These are phyloP conservation scores for Trichocladium uniseriatum DNA, from an alignment of 495 filamentous ascomycete genomes.

Conservation along the genomic window DNA sequence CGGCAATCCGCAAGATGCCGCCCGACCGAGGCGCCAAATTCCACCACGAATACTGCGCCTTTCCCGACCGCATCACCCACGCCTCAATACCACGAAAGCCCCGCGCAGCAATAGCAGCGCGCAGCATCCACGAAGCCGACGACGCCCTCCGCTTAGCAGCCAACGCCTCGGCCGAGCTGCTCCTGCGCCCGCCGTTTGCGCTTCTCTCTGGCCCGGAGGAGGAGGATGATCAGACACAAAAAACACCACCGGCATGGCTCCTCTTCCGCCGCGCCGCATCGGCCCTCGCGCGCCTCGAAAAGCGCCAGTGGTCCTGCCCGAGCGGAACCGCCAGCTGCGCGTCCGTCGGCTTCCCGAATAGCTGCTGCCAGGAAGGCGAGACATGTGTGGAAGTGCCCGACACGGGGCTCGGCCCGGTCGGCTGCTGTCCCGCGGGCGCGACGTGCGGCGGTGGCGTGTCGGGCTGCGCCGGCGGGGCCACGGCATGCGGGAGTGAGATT, in stretches of 20 bases:
- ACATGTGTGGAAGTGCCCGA: slow-evolving; percentile 65
- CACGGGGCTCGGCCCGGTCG: slow-evolving; percentile 65
- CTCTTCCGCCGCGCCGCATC: slow-evolving; percentile 26
- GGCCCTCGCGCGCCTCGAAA: slow-evolving; percentile 32
- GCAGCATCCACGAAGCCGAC: slow-evolving; percentile 7
- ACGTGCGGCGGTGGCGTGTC: slow-evolving; percentile 58
- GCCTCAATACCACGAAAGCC: slow-evolving; percentile 8
- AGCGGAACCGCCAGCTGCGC: slow-evolving; percentile 56
- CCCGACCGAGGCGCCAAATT: slow-evolving; percentile 80
- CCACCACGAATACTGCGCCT: slow-evolving; percentile 52
- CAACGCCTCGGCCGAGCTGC: slow-evolving; percentile 23
- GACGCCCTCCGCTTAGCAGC: slow-evolving; percentile 17
- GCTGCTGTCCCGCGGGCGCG: slow-evolving; percentile 71
- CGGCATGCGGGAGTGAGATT: slow-evolving; percentile 53
- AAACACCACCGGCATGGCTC: neutral
- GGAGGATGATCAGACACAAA: neutral
- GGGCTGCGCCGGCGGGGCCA: slow-evolving; percentile 54
- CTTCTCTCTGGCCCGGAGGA: slow-evolving; percentile 16
- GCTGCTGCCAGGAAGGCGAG: slow-evolving; percentile 62
- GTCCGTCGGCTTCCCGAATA: slow-evolving; percentile 59
- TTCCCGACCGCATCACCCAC: slow-evolving; percentile 18
- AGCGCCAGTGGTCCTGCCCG: slow-evolving; percentile 64
- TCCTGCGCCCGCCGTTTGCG: slow-evolving; percentile 32
- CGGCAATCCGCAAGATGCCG: slow-evolving; percentile 63
- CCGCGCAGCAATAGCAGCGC: slow-evolving; percentile 12